Percentiles rank a stretch among this genome's conserved stretches.
These are phyloP conservation scores for Lipomyces spencermartinsiae DNA, from an alignment of 805 yeast species.

Conservation along the genomic window DNA sequence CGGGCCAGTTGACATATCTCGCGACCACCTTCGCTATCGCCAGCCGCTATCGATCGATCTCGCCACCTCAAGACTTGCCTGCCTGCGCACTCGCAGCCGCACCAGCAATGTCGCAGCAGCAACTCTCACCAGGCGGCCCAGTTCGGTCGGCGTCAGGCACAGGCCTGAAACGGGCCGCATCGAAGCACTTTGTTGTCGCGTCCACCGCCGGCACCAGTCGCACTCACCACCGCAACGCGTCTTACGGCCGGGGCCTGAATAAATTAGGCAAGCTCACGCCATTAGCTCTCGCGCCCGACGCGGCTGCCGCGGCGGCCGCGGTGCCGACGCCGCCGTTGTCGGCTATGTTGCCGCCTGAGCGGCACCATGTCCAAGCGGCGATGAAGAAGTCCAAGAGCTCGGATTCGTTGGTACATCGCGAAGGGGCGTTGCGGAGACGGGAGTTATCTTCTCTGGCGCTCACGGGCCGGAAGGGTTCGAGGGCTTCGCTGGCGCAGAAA, in stretches of 20 bases:
- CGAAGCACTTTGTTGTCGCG: slow-evolving; percentile 36
- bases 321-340: slow-evolving; percentile 12
- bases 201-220: slow-evolving; percentile 12
- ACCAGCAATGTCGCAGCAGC: slow-evolving; percentile 3
- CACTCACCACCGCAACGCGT: slow-evolving; percentile 33
- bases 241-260: slow-evolving; percentile 30
- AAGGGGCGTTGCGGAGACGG: slow-evolving; percentile 13
- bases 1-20: not conserved
- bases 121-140: slow-evolving; percentile 6
- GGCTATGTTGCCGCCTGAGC: slow-evolving; percentile 11
- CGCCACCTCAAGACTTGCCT: not conserved
- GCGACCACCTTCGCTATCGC: not conserved
- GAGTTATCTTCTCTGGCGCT: slow-evolving; percentile 23
- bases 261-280: slow-evolving; percentile 28
- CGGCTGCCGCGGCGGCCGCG: slow-evolving; percentile 10
- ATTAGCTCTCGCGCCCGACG: slow-evolving; percentile 4
- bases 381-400: slow-evolving; percentile 32
- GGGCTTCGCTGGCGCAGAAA: slow-evolving; percentile 24
- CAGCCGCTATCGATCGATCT: not conserved
- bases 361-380: not conserved
- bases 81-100: slow-evolving; percentile 6
- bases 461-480: slow-evolving; percentile 29
- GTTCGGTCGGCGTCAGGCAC: slow-evolving; percentile 12
- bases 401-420: slow-evolving; percentile 23
- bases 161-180: slow-evolving; percentile 22